Base-by-base conservation (phyloP, 208 protist species). In the Acanthamoeba divionensis region DNA sequence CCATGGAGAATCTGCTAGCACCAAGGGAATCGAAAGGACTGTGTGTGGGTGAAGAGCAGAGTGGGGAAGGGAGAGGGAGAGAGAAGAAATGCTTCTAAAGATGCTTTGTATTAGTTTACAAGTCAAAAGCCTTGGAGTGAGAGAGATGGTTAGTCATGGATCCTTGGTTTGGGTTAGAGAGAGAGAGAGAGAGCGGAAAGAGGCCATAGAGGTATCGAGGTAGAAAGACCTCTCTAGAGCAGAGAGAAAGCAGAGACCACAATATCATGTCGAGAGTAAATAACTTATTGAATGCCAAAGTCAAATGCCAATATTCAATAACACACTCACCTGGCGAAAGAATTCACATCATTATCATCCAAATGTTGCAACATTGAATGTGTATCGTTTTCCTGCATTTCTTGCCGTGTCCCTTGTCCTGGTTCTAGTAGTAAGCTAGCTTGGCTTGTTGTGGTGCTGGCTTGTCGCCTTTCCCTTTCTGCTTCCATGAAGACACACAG, bases 401-500 rank as follows among this genome's bases (percentile, higher is more conserved):
- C 26, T 8, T 24, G 62, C 36, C 8, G 10, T 15, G 18, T 18
- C 15, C 26, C 18, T n/a, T 24, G 26, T 24, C 7, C 62, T 24
- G 8, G 62, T 31, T 24, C 38, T 33, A 82, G 71, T 82, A 82
- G 5, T 63, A 52, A 12, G 54, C 71, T 18, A 63, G 71, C 13
- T 24, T 45, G 1, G 21, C 45, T 52, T 82, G 2, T 15, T 82
- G 71, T 10, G 62, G 48, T 8, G 45, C 0, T 15, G 47, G 0
- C 47, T 82, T 48, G 10, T 60, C 29, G 10, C 24, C 45, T 13
- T 55, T 82, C 45, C n/a, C n/a, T n/a, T 60, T 55, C 62, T 52
- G 71, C 45, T 82, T 82, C 71, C 71, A 82, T 12, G 48, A 45
- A 29, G 54, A 52, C 18, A 82, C 71, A 52, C 45, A 60, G 45